phyloP scores from a whole-genome alignment of 495 filamentous ascomycete genomes.

The Neurospora hispaniola region DNA sequence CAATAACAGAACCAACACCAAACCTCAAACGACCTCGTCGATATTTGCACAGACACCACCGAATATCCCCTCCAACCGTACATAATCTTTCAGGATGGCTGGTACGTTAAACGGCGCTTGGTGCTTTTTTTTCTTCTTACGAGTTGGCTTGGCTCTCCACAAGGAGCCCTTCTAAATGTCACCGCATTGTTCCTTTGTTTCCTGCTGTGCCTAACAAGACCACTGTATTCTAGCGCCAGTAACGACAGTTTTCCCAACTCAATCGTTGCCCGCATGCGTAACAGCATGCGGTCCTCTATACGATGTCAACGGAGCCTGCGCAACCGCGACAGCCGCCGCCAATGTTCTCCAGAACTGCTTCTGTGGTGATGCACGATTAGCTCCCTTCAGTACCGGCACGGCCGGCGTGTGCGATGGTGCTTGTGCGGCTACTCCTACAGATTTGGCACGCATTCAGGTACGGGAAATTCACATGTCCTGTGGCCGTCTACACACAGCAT shows the following conservation, averaged over 20 bases:
- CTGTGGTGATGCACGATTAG: constrained; percentile 31
- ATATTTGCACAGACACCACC: neutral
- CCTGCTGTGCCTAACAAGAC: neutral
- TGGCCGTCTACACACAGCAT: neutral
- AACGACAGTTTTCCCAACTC: constrained; percentile 38
- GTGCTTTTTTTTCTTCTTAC: neutral
- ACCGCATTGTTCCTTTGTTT: neutral
- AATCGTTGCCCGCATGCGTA: constrained; percentile 36
- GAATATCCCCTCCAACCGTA: neutral
- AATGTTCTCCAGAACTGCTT: constrained; percentile 34
- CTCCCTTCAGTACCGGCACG: constrained; percentile 31
- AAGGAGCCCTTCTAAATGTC: neutral
- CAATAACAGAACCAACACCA: neutral
- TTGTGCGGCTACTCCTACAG: constrained; percentile 23
- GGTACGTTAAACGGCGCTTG: neutral
- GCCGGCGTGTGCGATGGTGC: constrained; percentile 29
- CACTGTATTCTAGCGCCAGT: constrained; percentile 3
- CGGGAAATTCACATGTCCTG: neutral
- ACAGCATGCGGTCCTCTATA: constrained; percentile 37
- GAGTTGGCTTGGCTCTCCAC: neutral
- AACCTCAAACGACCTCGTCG: neutral
- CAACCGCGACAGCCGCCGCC: constrained; percentile 15
- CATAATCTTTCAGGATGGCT: neutral
- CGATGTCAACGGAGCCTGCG: constrained; percentile 45
- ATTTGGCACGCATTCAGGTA: constrained; percentile 30